These are phyloP conservation scores for Crithidia fasciculata DNA, from an alignment of 208 protist species.

Conservation along the genomic window DNA sequence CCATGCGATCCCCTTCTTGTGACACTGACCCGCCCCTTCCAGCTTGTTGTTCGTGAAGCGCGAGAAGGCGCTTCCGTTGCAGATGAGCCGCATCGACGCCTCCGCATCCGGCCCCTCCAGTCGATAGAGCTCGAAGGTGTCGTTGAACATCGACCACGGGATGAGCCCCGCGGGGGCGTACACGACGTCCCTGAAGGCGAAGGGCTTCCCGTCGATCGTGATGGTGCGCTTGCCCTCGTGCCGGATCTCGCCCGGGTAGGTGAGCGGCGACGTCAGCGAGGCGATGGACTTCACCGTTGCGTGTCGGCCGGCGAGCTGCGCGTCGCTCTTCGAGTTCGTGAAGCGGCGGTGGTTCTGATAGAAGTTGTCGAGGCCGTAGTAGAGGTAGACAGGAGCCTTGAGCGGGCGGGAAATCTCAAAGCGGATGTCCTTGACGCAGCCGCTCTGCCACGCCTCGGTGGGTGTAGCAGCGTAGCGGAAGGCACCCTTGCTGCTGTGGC, in stretches of 20 bases:
- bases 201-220: constrained; percentile 1
- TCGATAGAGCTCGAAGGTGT: constrained; percentile 84
- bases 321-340: constrained; percentile 72
- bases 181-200: constrained; percentile 71
- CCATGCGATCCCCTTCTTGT: constrained; percentile 96
- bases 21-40: constrained; percentile 48
- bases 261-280: constrained; percentile 59
- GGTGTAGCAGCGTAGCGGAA: constrained; percentile 43
- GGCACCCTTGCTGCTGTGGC: constrained; percentile 34
- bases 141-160: constrained; percentile 98
- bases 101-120: neutral
- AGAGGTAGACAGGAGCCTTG: constrained; percentile 94
- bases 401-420: constrained; percentile 75
- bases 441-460: constrained; percentile 36
- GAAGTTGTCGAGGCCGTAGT: constrained; percentile 98
- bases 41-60: constrained; percentile 63
- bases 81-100: constrained; percentile 41
- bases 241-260: constrained; percentile 59
- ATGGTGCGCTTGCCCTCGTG: constrained; percentile 26
- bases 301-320: constrained; percentile 68
- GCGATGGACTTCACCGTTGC: constrained; percentile 25
- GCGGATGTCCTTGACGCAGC: constrained; percentile 59
- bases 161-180: constrained; percentile 97
- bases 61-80: constrained; percentile 84
- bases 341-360: constrained; percentile 99